Percentiles rank a stretch among this genome's conserved stretches.
Evolutionary conservation across 2,329 filamentous ascomycete genomes (phyloP).

Genomic region (Pseudogymnoascus destructans): DNA sequence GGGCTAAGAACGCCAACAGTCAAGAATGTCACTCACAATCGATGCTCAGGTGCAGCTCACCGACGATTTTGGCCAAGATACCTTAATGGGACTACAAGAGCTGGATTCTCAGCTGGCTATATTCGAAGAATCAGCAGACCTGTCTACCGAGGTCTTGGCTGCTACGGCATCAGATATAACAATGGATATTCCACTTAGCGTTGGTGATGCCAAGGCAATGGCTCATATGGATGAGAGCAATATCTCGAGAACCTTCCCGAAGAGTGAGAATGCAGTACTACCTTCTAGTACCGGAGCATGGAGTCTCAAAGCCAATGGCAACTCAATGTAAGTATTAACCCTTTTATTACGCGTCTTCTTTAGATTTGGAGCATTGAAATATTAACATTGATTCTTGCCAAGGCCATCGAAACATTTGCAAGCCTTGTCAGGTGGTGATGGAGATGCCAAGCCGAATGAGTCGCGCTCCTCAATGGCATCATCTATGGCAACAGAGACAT

Average conservation of each 20-base stretch:
- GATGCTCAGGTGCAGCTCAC: conserved; percentile 26
- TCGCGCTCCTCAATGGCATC: conserved; percentile 36
- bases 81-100: conserved; percentile 27
- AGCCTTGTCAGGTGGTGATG: background rate
- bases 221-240: background rate
- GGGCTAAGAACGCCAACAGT: conserved; percentile 24
- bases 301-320: background rate
- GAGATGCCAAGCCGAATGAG: conserved; percentile 23
- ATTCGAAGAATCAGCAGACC: conserved; percentile 23
- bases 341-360: background rate
- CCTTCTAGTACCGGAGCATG: background rate
- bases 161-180: conserved; percentile 2
- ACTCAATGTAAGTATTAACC: background rate
- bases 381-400: background rate
- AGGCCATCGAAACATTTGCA: conserved; percentile 10
- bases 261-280: background rate
- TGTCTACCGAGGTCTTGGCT: background rate
- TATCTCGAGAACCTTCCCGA: background rate
- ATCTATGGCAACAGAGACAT: conserved; percentile 41
- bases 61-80: conserved; percentile 26
- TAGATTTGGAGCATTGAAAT: background rate
- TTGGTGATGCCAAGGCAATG: background rate
- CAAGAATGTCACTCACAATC: conserved; percentile 26
- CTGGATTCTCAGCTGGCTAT: conserved; percentile 28
- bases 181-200: background rate